phyloP scores from a whole-genome alignment of 192 early-diverging fungal species.

The Funneliformis mosseae region DNA sequence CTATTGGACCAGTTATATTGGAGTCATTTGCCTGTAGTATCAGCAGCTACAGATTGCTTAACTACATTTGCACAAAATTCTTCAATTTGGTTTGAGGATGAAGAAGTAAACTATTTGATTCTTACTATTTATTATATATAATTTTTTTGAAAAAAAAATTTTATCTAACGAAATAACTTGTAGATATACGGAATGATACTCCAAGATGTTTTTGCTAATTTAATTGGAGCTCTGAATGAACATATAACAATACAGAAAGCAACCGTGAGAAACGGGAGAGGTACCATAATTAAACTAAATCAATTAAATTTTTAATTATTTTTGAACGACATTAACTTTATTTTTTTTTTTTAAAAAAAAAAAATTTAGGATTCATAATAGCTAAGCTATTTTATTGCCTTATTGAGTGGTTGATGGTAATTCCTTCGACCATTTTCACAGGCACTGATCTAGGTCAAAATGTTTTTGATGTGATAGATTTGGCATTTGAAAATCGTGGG shows the following conservation, averaged over 20 bases:
- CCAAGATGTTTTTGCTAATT: conserved; percentile 62
- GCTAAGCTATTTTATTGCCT: conserved; percentile 68
- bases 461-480: conserved; percentile 74
- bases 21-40: conserved; percentile 59
- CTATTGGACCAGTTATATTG: conserved; percentile 70
- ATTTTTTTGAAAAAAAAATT: background rate
- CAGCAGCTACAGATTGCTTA: conserved; percentile 67
- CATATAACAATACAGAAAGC: conserved; percentile 60
- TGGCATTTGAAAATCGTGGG: conserved; percentile 47
- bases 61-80: conserved; percentile 62
- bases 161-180: background rate
- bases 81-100: conserved; percentile 53
- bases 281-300: background rate
- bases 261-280: conserved; percentile 42
- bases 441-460: conserved; percentile 62
- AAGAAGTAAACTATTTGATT: conserved; percentile 46
- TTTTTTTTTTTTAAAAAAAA: background rate
- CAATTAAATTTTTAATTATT: background rate
- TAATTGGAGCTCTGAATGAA: conserved; percentile 69
- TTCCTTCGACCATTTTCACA: conserved; percentile 59
- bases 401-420: conserved; percentile 73
- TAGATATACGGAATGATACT: conserved; percentile 44
- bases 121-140: background rate
- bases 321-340: background rate
- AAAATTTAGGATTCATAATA: conserved; percentile 54